phyloP scores from a whole-genome alignment of 2,329 filamentous ascomycete species.

The Hypoxylon sp. region DNA sequence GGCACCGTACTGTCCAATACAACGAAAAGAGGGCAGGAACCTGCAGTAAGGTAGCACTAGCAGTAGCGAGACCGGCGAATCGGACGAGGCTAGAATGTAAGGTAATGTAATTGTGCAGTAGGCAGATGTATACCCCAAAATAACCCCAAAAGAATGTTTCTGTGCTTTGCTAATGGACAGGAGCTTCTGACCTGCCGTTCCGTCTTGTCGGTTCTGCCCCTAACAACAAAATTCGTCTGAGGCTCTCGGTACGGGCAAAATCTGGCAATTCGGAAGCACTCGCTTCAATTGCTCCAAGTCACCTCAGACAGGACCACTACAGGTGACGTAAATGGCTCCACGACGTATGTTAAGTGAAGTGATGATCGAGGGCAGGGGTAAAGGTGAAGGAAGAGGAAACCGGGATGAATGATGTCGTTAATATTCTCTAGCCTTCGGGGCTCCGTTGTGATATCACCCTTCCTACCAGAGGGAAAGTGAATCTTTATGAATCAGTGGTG shows the following conservation, averaged over 20 bases:
- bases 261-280: slow-evolving; percentile 1
- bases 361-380: neutral
- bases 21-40: slow-evolving; percentile 26
- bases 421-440: slow-evolving; percentile 10
- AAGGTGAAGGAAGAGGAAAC: slow-evolving; percentile 12
- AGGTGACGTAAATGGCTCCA: slow-evolving; percentile 1
- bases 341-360: neutral
- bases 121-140: slow-evolving; percentile 21
- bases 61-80: slow-evolving; percentile 43
- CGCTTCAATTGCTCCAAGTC: slow-evolving; percentile 18
- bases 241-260: slow-evolving; percentile 3
- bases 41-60: slow-evolving; percentile 31
- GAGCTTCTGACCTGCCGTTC: slow-evolving; percentile 21
- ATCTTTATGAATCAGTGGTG: slow-evolving; percentile 28
- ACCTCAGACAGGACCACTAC: slow-evolving; percentile 14
- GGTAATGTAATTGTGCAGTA: slow-evolving; percentile 41
- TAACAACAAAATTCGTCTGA: slow-evolving; percentile 18
- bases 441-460: slow-evolving; percentile 38
- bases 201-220: slow-evolving; percentile 34
- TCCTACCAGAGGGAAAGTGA: slow-evolving; percentile 25
- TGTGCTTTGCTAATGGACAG: slow-evolving; percentile 26
- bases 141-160: slow-evolving; percentile 4
- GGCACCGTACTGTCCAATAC: slow-evolving; percentile 11
- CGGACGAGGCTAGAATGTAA: slow-evolving; percentile 38
- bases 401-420: slow-evolving; percentile 17